phyloP scores from a whole-genome alignment of 1,284 basidiomycete species.

The Tilletia horrida region DNA sequence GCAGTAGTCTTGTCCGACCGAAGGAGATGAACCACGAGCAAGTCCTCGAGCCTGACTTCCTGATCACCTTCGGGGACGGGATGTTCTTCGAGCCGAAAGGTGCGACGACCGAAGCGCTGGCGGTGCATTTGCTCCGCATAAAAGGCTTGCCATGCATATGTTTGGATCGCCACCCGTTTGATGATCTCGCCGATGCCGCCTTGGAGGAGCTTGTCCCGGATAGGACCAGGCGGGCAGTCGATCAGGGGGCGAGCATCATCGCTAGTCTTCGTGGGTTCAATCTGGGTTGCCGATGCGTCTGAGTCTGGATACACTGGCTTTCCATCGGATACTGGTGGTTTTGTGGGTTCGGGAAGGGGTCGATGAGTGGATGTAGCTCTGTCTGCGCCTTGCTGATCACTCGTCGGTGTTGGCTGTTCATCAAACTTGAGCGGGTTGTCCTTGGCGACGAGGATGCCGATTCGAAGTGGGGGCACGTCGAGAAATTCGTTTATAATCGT shows the following conservation, averaged over 20 bases:
- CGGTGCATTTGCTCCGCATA: conserved; percentile 41
- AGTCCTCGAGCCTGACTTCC: conserved; percentile 19
- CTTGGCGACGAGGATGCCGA: conserved; percentile 15
- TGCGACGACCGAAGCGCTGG: conserved; percentile 32
- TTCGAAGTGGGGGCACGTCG: conserved; percentile 7
- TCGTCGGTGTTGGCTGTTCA: not conserved
- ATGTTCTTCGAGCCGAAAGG: conserved; percentile 36
- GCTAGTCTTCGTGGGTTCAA: not conserved
- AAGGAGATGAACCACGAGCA: conserved; percentile 34
- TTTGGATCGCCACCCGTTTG: conserved; percentile 29
- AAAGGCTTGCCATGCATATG: conserved; percentile 41
- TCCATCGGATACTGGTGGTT: not conserved
- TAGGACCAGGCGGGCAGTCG: conserved; percentile 14
- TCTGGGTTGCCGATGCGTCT: not conserved
- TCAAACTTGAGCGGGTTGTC: conserved; percentile 1
- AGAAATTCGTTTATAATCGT: not conserved
- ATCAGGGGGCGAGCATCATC: not conserved
- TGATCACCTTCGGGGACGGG: not conserved
- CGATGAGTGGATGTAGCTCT: not conserved
- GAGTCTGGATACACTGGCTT: not conserved
- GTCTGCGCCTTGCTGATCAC: not conserved
- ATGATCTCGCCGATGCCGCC: conserved; percentile 7
- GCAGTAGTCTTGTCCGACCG: conserved; percentile 26
- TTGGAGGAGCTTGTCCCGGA: conserved; percentile 2
- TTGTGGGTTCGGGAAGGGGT: not conserved